phyloP scores from a whole-genome alignment of 176 grass and related monocot species.

The Oryza brachyantha region DNA sequence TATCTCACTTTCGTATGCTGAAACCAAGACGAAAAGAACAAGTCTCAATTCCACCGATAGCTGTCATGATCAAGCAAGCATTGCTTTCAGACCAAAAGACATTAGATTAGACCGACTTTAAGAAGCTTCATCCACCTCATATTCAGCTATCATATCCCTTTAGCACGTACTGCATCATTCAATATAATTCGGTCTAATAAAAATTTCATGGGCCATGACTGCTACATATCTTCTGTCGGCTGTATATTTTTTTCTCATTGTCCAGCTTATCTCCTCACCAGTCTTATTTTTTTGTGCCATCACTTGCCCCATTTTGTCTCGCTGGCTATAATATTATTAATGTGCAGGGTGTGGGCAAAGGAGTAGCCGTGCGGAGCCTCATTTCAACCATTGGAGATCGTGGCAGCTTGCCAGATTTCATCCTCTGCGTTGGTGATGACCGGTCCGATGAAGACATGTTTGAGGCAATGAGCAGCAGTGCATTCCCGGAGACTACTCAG shows the following conservation, averaged over 20 bases:
- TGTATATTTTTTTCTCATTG: not conserved
- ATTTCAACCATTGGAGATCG: conserved; percentile 24
- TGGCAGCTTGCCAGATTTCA: conserved; percentile 50
- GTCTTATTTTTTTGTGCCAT: not conserved
- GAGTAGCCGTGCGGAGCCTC: conserved; percentile 42
- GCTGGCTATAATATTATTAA: not conserved
- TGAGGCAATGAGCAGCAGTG: conserved; percentile 16
- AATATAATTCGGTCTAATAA: not conserved
- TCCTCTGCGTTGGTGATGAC: conserved; percentile 64
- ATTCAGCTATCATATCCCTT: conserved; percentile 45
- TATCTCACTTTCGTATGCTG: conserved; percentile 15
- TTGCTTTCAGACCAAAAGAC: conserved; percentile 43
- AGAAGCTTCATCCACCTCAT: conserved; percentile 30
- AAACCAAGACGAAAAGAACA: conserved; percentile 17
- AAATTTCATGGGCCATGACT: conserved; percentile 13
- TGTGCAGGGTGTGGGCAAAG: conserved; percentile 57
- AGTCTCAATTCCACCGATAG: conserved; percentile 6
- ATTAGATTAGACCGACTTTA: conserved; percentile 45
- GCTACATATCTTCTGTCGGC: not conserved
- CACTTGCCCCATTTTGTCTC: not conserved
- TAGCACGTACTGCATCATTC: conserved; percentile 5
- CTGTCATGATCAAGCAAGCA: conserved; percentile 39
- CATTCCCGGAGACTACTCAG: conserved; percentile 17
- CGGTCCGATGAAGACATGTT: conserved; percentile 79
- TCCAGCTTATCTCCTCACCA: not conserved